Base-by-base conservation (phyloP, 441 rosid genomes). In the Sinapis alba region DNA sequence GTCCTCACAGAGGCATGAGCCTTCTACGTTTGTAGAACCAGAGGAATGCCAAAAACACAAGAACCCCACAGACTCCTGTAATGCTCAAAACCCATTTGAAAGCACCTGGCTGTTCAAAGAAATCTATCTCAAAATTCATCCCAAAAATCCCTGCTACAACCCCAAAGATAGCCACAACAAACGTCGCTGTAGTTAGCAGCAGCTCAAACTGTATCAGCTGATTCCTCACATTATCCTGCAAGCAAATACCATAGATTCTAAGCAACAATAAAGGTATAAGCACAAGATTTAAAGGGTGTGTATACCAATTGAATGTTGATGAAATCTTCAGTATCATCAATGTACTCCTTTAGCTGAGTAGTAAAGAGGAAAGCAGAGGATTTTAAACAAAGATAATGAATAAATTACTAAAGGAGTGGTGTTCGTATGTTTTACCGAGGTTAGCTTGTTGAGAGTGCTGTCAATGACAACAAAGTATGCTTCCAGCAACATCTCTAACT, bases 111-210 rank as follows among this genome's bases (percentile, higher is more conserved):
- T 89, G 77, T 15, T 89, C 86, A 74, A 96, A 93, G 65, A 93
- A 65, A 30, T 97, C 82, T 75, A 91, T 79, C 13, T 67, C 34
- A 54, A 93, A 96, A 71, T 93, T 93, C 99, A 96, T 96, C 28
- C 98, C 99, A 81, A 93, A 96, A 38, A 96, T 80, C 73, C 99
- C 98, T 0, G 99, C 97, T 45, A 96, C 99, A 10, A 96, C 99
- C 26, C 97, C 99, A 68, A 93, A 91, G 43, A 96, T 91, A 60
- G 99, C 97, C 21, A 90, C 99, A 26, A 96, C 98, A 30, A 96
- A 96, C 1, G 98, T 93, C 1, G 97, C 99, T 0, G 98, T 93
- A 0, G 99, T 96, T 18, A 96, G 89, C 24, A 96, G 84, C 82
- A 96, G 87, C 85, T 93, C 99, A 43, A 96, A 93, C 13, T 96